Evolutionary conservation across 208 protist species (phyloP).

Genomic region (Leptomonas seymouri): DNA sequence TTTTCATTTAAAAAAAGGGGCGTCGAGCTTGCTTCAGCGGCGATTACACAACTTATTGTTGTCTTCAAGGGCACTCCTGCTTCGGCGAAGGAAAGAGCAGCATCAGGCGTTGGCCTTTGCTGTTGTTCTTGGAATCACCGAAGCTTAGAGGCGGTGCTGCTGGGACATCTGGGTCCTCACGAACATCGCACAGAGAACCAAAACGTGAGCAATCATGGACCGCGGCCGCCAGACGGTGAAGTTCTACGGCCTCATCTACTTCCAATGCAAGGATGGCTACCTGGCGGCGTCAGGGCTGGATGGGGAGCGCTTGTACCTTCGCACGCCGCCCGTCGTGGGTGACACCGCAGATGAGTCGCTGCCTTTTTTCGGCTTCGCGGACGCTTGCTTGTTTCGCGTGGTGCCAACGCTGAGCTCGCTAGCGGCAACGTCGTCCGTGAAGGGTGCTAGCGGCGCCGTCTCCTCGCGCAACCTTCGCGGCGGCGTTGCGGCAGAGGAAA

Average conservation of each 20-base stretch:
- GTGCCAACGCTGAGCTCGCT: constrained; percentile 40
- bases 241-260: constrained; percentile 57
- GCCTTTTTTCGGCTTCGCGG: constrained; percentile 59
- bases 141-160: no score
- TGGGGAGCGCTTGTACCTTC: constrained; percentile 54
- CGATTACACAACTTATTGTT: no score
- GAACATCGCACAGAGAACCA: background rate
- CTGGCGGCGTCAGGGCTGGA: constrained; percentile 52
- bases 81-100: no score
- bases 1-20: no score
- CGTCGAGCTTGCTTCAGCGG: no score
- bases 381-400: constrained; percentile 56
- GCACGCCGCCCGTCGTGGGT: constrained; percentile 33
- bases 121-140: no score
- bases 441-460: constrained; percentile 1
- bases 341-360: constrained; percentile 48
- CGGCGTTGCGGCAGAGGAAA: background rate
- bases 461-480: background rate
- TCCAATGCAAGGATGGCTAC: constrained; percentile 76
- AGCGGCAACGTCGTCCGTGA: constrained; percentile 20
- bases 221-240: constrained; percentile 54
- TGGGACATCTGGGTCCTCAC: no score
- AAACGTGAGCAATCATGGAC: constrained; percentile 35
- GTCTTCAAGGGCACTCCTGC: no score
- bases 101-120: no score